Conservation (phyloP, 139 green algal genomes). For the Haematococcus lacustris region DNA sequence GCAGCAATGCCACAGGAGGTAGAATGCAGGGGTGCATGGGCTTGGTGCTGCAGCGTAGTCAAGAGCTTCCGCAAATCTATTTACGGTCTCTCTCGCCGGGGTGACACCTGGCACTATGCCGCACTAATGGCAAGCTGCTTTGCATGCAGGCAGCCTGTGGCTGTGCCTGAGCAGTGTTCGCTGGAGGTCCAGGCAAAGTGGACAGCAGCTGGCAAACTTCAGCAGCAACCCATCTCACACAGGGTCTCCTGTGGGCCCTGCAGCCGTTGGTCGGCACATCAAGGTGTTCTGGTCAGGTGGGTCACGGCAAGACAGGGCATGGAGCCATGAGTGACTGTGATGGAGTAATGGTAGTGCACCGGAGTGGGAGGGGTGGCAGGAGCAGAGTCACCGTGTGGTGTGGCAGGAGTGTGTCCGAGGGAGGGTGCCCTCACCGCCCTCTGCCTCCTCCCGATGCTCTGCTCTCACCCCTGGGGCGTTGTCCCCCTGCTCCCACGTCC, state of each 20-base stretch:
- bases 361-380: background rate
- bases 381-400: background rate
- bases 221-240: too few species aligned
- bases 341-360: background rate
- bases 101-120: background rate
- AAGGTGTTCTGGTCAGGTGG: constrained; percentile 1
- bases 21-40: too few species aligned
- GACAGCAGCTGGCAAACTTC: background rate
- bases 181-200: background rate
- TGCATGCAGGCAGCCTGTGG: background rate
- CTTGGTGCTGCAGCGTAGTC: too few species aligned
- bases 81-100: background rate
- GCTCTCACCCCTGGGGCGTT: background rate
- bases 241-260: too few species aligned
- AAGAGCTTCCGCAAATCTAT: too few species aligned
- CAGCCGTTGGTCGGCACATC: background rate
- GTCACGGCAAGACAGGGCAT: background rate
- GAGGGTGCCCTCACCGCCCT: background rate
- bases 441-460: background rate
- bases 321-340: background rate
- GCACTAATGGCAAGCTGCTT: background rate
- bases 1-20: too few species aligned
- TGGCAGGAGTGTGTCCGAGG: background rate
- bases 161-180: background rate
- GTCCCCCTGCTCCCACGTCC: background rate